Conservation (phyloP, 83 land plant genomes). For the Diphasiastrum complanatum region DNA sequence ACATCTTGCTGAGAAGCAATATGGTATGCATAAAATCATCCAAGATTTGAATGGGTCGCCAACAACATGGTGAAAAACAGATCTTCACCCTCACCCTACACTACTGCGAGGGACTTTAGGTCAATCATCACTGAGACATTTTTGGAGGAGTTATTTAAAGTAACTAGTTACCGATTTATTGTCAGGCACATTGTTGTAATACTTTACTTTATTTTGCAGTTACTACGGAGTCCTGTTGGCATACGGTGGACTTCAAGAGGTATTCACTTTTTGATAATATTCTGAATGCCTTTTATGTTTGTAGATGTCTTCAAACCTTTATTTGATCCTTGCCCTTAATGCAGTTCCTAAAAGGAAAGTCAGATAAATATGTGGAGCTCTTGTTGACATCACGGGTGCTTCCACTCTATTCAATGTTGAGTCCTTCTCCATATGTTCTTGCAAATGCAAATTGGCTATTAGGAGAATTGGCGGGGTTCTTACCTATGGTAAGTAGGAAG, state of each 20-base stretch:
- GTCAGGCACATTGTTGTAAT: not conserved
- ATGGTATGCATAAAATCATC: no score
- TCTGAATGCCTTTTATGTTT: slow-evolving; percentile 1
- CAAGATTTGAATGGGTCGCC: no score
- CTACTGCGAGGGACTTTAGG: no score
- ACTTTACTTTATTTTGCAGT: slow-evolving; percentile 34
- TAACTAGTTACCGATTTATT: no score
- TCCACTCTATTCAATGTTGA: slow-evolving; percentile 47
- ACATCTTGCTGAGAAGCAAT: no score
- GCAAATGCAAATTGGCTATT: slow-evolving; percentile 85
- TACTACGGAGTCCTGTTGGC: slow-evolving; percentile 82
- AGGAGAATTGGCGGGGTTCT: slow-evolving; percentile 73
- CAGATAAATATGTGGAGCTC: slow-evolving; percentile 37
- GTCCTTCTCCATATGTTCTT: slow-evolving; percentile 55
- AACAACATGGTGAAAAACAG: no score
- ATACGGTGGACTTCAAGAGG: slow-evolving; percentile 73
- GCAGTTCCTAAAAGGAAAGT: slow-evolving; percentile 66
- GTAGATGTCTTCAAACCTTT: slow-evolving; percentile 1
- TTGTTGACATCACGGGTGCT: slow-evolving; percentile 52
- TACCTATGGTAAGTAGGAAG: slow-evolving; percentile 53
- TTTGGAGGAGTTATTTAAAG: no score
- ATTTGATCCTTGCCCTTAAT: not conserved
- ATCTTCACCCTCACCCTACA: no score
- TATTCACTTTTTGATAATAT: slow-evolving; percentile 9
- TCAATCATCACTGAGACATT: no score